Base-by-base conservation (phyloP, 352 stramenopile genomes). In the Pythium dissimile region DNA sequence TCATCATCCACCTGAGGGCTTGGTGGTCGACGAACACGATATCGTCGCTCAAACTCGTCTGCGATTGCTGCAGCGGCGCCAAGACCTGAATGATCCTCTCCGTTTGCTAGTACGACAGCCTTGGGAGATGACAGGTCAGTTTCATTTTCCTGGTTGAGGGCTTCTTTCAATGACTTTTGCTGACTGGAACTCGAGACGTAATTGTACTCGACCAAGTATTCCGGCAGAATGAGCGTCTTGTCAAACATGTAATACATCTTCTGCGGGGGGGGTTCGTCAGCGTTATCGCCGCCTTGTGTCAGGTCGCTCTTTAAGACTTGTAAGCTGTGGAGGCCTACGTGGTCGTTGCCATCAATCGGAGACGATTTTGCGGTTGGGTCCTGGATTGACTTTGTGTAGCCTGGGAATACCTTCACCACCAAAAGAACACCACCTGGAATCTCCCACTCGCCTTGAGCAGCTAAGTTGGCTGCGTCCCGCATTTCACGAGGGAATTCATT, bases 181-280 rank as follows among this genome's bases (percentile, higher is more conserved):
- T 43, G 46, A n/a, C 13, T 59, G 38, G 47, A 34, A 0, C 50
- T 21, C 3, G 27, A 20, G 1, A 54, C 37, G 46, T 92, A 96
- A 28, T 93, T 64, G 50, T 89, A 95, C 49, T 94, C 80, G 20
- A 96, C 80, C 20, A 96, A 64, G 49, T 94, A 96, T 61, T 95
- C 87, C 1, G 87, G 87, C 11, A 96, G 63, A 24, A 93, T 65
- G 9, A 95, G 55, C 1, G 73, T 72, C 26, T 80, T 81, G 69
- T 96, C 86, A 47, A 95, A 87, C 39, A 93, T 46, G 42, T 87
- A 91, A 47, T 89, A 95, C 20, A 84, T 51, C 8, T 79, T 89
- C 59, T 92, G 80, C 13, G 69, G 75, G 46, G 69, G 74, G 47
- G 65, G 45, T 54, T 71, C 48, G 2, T 41, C n/a, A 15, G 28